These are phyloP conservation scores for Neurospora sublineolata DNA, from an alignment of 495 filamentous ascomycete genomes.

Conservation along the genomic window DNA sequence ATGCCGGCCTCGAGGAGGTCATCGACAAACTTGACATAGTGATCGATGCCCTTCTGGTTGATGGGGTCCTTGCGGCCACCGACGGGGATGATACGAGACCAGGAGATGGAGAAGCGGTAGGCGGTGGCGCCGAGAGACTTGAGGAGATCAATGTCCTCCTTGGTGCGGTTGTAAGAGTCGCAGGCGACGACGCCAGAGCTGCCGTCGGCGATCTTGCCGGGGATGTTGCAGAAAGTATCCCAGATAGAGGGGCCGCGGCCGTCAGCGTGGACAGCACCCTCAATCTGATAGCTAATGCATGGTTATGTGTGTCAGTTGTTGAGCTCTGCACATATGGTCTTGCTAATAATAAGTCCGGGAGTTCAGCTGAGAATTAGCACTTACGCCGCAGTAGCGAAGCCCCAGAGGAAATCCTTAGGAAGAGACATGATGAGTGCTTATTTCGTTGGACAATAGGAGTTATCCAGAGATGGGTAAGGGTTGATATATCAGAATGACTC, in stretches of 20 bases:
- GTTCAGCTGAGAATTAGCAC: conserved; percentile 8
- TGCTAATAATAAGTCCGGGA: neutral
- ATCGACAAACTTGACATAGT: conserved; percentile 51
- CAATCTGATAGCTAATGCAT: conserved; percentile 56
- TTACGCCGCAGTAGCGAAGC: conserved; percentile 68
- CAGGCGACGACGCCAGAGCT: conserved; percentile 59
- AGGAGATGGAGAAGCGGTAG: conserved; percentile 69
- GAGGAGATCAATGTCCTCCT: conserved; percentile 61
- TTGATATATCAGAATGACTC: neutral
- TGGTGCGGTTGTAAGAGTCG: conserved; percentile 64
- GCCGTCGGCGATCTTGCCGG: conserved; percentile 63
- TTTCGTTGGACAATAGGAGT: neutral
- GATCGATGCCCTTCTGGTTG: conserved; percentile 47
- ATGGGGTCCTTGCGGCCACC: conserved; percentile 50
- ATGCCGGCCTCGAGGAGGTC: conserved; percentile 49
- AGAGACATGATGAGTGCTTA: conserved; percentile 36
- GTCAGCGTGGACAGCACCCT: conserved; percentile 55
- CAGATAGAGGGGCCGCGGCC: conserved; percentile 65
- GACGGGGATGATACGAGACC: conserved; percentile 61
- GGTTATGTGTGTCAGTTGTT: neutral
- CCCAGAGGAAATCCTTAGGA: conserved; percentile 69
- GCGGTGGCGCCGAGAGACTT: conserved; percentile 51
- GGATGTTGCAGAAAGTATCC: conserved; percentile 64
- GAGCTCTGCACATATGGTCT: neutral
- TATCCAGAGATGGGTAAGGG: neutral